Evolutionary conservation across 768 basidiomycete species (phyloP), one percentile per base, ranked within the genome.

Genomic region (Trametes elegans): DNA sequence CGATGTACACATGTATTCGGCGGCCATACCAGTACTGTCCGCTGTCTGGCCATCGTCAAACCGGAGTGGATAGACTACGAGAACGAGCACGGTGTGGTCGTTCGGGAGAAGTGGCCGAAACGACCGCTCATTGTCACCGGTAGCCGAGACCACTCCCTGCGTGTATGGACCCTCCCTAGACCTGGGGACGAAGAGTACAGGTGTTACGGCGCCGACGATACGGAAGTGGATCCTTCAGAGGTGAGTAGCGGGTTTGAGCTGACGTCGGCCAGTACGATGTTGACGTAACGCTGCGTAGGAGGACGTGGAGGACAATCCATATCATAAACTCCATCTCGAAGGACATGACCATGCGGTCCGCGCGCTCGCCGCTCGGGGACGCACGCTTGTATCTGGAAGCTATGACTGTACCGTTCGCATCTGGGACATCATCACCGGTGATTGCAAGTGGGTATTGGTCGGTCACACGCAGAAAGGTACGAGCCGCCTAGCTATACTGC

Each of bases 331-430:
- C 39, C 83, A 86, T 61, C 80, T 99, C 2, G 80, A 86, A 65
- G 96, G 97, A 0, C 96, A 99, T 64, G 88, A 88, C 51, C 87
- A 91, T 64, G 93, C 94, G 19, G 93, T 97, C 19, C 82, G 94
- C 52, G 93, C 94, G 6, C 76, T 97, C n/a, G 93, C 93, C 19
- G 91, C 93, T 16, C 79, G 93, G 59, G 94, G 94, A 8, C 79
- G 91, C 36, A 91, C 89, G 0, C 79, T 97, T 38, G 92, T 98
- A 16, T 95, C 93, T 23, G 96, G 96, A 31, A 96, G 93, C 66
- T 98, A 98, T 68, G 96, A 99, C 67, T 90, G 87, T 64, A 93
- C 87, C 7, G 93, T 98, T 40, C 86, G 96, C 31, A 87, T 98
- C 39, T 98, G 96, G 96, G 93, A 98, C 64, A 88, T 92, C 55